These are phyloP conservation scores for Ogataea trehalophila DNA, from an alignment of 805 yeast genomes.

Conservation along the genomic window DNA sequence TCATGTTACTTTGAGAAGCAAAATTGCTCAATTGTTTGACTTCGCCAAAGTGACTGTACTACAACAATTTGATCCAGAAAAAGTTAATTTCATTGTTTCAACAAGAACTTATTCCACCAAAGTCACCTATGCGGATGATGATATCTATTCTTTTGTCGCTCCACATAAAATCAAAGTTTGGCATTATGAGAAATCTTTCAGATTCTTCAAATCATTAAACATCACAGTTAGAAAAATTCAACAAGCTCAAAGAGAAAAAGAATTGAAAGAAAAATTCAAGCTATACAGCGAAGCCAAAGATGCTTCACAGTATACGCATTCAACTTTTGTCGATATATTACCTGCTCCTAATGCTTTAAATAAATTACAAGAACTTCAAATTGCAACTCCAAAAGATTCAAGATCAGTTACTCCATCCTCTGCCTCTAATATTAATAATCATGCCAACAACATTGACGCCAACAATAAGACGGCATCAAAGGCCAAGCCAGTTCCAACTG, in stretches of 20 bases:
- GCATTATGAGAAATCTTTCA: constrained; percentile 53
- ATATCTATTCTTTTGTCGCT: constrained; percentile 43
- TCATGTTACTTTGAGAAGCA: constrained; percentile 34
- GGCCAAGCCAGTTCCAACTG: constrained; percentile 5
- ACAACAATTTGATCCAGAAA: constrained; percentile 39
- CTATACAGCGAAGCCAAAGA: neutral
- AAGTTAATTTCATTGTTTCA: constrained; percentile 44
- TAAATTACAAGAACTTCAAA: constrained; percentile 1
- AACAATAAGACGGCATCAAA: constrained; percentile 1
- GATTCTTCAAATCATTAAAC: constrained; percentile 50
- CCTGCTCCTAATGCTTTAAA: constrained; percentile 12
- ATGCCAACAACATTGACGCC: constrained; percentile 1
- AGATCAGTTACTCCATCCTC: constrained; percentile 14
- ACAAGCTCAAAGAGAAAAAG: constrained; percentile 23
- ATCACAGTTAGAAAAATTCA: constrained; percentile 33
- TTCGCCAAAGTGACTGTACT: constrained; percentile 45
- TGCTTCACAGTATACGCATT: too few relatives aligned
- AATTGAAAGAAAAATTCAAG: constrained; percentile 1
- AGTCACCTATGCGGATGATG: constrained; percentile 36
- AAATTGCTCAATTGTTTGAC: constrained; percentile 40
- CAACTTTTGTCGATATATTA: constrained; percentile 14
- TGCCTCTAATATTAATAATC: neutral
- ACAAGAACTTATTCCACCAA: constrained; percentile 37
- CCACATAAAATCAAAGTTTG: constrained; percentile 49
- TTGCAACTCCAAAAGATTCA: constrained; percentile 14